phyloP scores from a whole-genome alignment of 495 filamentous ascomycete species.

The Niebla homalea region DNA sequence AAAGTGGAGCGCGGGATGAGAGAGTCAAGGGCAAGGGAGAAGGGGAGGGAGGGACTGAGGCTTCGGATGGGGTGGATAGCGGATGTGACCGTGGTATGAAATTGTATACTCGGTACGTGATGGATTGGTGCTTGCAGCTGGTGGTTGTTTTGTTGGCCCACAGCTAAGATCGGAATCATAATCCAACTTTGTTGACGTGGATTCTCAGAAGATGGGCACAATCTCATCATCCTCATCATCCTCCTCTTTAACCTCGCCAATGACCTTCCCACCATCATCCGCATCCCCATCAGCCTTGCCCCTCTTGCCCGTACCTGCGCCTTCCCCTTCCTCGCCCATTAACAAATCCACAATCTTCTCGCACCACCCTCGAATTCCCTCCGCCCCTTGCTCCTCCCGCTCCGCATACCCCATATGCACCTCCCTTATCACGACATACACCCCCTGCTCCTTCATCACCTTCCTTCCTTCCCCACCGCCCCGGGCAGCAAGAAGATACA shows the following conservation, averaged over 20 bases:
- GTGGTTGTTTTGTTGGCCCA: not conserved
- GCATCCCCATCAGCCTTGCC: not conserved
- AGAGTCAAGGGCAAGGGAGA: too few relatives aligned
- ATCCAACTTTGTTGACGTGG: not conserved
- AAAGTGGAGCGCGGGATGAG: too few relatives aligned
- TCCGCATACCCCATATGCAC: constrained; percentile 66
- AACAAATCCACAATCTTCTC: constrained; percentile 85
- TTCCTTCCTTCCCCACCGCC: constrained; percentile 46
- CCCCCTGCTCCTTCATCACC: constrained; percentile 55
- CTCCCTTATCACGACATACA: constrained; percentile 82
- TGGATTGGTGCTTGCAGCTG: not conserved
- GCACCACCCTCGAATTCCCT: constrained; percentile 69
- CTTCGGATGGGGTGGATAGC: not conserved
- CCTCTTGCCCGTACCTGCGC: constrained; percentile 2
- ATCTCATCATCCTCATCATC: constrained; percentile 16
- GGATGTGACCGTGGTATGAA: not conserved
- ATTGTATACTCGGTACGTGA: not conserved
- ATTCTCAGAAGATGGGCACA: constrained; percentile 12
- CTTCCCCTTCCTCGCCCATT: constrained; percentile 56
- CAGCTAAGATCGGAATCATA: not conserved
- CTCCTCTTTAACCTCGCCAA: not conserved
- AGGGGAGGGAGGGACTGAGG: not conserved
- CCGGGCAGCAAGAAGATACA: constrained; percentile 67
- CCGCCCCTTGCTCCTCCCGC: constrained; percentile 59
- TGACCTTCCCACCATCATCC: not conserved